Evolutionary conservation across 2,329 filamentous ascomycete genomes (phyloP).

Genomic region (Gnomoniopsis sp.): DNA sequence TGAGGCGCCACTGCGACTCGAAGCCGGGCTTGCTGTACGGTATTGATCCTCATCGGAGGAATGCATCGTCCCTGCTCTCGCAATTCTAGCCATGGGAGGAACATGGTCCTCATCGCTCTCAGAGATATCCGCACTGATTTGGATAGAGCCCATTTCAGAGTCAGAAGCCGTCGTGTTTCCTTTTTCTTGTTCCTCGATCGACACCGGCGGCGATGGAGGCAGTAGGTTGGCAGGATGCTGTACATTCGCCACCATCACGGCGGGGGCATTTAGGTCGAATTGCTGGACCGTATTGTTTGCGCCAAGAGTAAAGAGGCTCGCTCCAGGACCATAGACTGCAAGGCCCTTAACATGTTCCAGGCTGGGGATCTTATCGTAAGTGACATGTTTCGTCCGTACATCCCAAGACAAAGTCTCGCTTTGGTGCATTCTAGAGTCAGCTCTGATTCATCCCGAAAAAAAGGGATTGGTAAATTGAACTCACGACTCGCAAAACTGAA

Average conservation of each 20-base stretch:
- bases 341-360: constrained; percentile 77
- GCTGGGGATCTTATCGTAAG: constrained; percentile 83
- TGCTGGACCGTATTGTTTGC: constrained; percentile 89
- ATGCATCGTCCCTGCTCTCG: constrained; percentile 63
- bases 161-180: constrained; percentile 50
- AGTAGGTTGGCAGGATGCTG: constrained; percentile 79
- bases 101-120: constrained; percentile 75
- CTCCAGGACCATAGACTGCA: constrained; percentile 83
- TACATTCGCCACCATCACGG: constrained; percentile 78
- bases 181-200: constrained; percentile 67
- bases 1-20: constrained; percentile 61
- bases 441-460: constrained; percentile 28
- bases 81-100: constrained; percentile 72
- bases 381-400: constrained; percentile 95
- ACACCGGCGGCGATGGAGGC: constrained; percentile 79
- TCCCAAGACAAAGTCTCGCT: constrained; percentile 95
- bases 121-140: constrained; percentile 57
- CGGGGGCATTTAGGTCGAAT: constrained; percentile 84
- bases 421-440: constrained; percentile 17
- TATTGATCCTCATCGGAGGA: constrained; percentile 60
- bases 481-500: constrained; percentile 89
- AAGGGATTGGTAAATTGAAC: constrained; percentile 33
- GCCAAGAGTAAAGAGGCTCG: constrained; percentile 88
- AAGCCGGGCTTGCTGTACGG: constrained; percentile 64
- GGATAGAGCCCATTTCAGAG: constrained; percentile 52